A percentile compares a stretch with the other conserved stretches of the same genome.
These are phyloP conservation scores for Podaxis sp. DNA, from an alignment of 768 basidiomycete species.

Conservation along the genomic window DNA sequence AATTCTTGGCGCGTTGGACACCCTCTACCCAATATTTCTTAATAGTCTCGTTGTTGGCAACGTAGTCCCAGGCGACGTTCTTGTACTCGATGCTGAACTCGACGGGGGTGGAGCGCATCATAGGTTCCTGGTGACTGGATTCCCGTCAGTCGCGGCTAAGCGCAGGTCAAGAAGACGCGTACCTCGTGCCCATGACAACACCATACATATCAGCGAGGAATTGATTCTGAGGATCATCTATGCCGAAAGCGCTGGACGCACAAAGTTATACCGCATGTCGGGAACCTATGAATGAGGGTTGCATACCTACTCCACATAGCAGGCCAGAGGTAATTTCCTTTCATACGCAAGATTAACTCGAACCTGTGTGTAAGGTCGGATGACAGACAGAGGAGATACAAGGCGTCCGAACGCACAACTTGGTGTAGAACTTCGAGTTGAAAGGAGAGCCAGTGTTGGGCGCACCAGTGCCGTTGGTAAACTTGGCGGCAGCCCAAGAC, in stretches of 20 bases:
- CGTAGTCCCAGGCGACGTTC: constrained; percentile 64
- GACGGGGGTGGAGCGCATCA: constrained; percentile 69
- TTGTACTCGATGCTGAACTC: constrained; percentile 50
- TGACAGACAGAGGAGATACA: neutral
- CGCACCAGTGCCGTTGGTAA: constrained; percentile 61
- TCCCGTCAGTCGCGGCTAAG: neutral
- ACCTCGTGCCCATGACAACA: constrained; percentile 72
- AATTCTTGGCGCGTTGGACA: constrained; percentile 54
- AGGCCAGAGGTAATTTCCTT: constrained; percentile 74
- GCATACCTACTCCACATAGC: constrained; percentile 44
- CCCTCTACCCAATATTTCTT: constrained; percentile 64
- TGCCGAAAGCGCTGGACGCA: constrained; percentile 44
- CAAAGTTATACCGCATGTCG: neutral
- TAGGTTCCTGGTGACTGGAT: constrained; percentile 67
- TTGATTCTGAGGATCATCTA: constrained; percentile 64
- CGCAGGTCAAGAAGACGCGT: neutral
- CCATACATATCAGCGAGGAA: constrained; percentile 63
- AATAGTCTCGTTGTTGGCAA: constrained; percentile 51
- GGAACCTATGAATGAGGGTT: neutral
- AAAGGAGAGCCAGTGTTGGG: constrained; percentile 53
- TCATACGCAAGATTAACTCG: constrained; percentile 64
- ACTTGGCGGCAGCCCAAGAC: constrained; percentile 71
- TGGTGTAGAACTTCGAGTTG: constrained; percentile 60
- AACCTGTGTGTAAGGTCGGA: constrained; percentile 38
- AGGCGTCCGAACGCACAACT: constrained; percentile 37